Conservation (phyloP, 148 eudicot genomes). For the Tetragonia tetragonoides region DNA sequence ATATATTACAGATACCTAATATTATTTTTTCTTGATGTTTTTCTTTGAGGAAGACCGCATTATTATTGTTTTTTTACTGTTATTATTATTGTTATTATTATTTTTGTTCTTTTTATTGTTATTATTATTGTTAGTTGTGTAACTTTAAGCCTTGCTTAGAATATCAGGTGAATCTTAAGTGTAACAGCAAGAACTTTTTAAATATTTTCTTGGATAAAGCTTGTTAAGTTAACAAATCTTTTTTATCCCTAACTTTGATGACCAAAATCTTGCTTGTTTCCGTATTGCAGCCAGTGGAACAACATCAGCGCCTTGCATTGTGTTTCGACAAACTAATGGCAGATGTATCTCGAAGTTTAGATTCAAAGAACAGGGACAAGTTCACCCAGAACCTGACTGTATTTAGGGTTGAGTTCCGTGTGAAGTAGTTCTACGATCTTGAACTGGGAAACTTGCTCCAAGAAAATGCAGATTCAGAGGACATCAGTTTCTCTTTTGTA, state of each 20-base stretch:
- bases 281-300: slow-evolving; percentile 65
- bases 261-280: slow-evolving; percentile 8
- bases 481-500: slow-evolving; percentile 4
- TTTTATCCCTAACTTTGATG: background rate
- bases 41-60: no score
- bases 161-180: background rate
- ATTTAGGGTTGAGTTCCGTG: slow-evolving; percentile 71
- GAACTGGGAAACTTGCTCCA: background rate
- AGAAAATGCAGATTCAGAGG: background rate
- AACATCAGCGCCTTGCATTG: slow-evolving; percentile 66
- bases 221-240: background rate
- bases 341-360: slow-evolving; percentile 66
- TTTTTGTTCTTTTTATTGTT: no score
- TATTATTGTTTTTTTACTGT: no score
- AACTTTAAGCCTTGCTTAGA: background rate
- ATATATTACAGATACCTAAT: no score
- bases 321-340: slow-evolving; percentile 76
- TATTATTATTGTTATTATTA: no score
- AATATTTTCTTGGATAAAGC: background rate
- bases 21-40: no score
- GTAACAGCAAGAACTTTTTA: background rate
- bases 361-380: slow-evolving; percentile 80
- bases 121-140: no score
- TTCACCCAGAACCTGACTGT: slow-evolving; percentile 73
- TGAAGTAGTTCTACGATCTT: slow-evolving; percentile 34